Evolutionary conservation across 257 asterid genomes (phyloP), one percentile per base, ranked within the genome.

Genomic region (Anisodus acutangulus): DNA sequence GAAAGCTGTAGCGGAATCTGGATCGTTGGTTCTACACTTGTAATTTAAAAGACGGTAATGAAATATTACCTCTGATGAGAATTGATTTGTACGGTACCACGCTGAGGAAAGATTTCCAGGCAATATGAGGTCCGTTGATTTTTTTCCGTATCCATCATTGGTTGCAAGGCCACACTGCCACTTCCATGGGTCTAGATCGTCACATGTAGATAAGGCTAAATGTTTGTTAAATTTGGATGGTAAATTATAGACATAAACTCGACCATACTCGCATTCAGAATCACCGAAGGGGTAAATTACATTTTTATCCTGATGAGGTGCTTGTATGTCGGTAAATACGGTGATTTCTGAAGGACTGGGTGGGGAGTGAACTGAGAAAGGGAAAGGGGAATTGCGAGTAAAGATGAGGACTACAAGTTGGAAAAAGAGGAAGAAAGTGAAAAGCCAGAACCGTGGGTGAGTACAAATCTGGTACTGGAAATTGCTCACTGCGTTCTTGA

Each of bases 71-170:
- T 95, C 99, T 0, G 89, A 82, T 0, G 98, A 85, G 85, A 91
- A 95, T 86, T 93, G 98, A 64, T 95, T 94, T 1, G 99, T 95
- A 43, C 92, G 91, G 90, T 96, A 94, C 99, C 98, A 96, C 26
- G 97, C 91, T 79, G 91, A 88, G 66, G 89, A 13, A 3, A 93
- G 83, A 80, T 90, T 89, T 16, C 72, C 91, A 17, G 98, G 98
- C 37, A 96, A 31, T 82, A 90, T 54, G 6, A 89, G 79, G 43
- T 86, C 83, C 84, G 86, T 5, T 51, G 98, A 93, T 63, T 87
- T 82, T 59, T 85, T 87, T 64, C 99, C 99, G 87, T 89, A 96
- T 0, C 99, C 99, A 86, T 94, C 91, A 88, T 93, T 91, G 8
- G 97, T 41, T 3, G 88, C 74, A 22, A 94, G 90, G 11, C 99